Evolutionary conservation across 352 stramenopile species (phyloP).

Genomic region (Hyaloperonospora arabidopsidis): DNA sequence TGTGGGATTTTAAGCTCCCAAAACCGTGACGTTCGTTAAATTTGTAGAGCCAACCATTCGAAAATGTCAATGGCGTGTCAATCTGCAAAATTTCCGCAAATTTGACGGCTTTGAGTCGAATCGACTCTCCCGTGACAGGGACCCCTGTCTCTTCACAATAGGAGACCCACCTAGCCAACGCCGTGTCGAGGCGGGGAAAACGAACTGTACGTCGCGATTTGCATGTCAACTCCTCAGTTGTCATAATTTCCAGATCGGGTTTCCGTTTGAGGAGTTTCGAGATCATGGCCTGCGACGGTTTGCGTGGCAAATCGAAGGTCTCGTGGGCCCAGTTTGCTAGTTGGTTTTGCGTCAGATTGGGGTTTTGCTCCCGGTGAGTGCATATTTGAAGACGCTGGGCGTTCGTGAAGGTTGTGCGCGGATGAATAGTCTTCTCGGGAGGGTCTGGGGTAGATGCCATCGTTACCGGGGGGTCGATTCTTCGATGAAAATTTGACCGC

Average conservation of each 20-base stretch:
- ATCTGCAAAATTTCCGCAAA: slow-evolving; percentile 23
- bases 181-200: slow-evolving; percentile 21
- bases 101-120: slow-evolving; percentile 16
- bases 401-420: slow-evolving; percentile 24
- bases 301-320: slow-evolving; percentile 16
- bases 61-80: slow-evolving; percentile 17
- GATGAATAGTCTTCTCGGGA: slow-evolving; percentile 3
- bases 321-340: slow-evolving; percentile 21
- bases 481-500: not conserved
- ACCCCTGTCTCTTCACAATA: slow-evolving; percentile 26
- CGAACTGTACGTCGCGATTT: slow-evolving; percentile 22
- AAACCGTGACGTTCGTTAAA: slow-evolving; percentile 31
- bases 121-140: slow-evolving; percentile 19
- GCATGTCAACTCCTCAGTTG: slow-evolving; percentile 18
- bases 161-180: slow-evolving; percentile 20
- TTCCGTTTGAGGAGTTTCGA: slow-evolving; percentile 31
- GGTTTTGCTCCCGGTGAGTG: slow-evolving; percentile 17
- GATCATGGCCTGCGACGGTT: slow-evolving; percentile 30
- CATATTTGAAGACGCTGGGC: slow-evolving; percentile 27
- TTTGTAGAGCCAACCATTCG: slow-evolving; percentile 31
- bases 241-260: slow-evolving; percentile 19
- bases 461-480: slow-evolving; percentile 7
- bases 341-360: slow-evolving; percentile 19
- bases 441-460: slow-evolving; percentile 5
- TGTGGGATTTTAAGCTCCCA: slow-evolving; percentile 5